Evolutionary conservation across 2,329 filamentous ascomycete genomes (phyloP).

Genomic region (Aspergillus terreus): DNA sequence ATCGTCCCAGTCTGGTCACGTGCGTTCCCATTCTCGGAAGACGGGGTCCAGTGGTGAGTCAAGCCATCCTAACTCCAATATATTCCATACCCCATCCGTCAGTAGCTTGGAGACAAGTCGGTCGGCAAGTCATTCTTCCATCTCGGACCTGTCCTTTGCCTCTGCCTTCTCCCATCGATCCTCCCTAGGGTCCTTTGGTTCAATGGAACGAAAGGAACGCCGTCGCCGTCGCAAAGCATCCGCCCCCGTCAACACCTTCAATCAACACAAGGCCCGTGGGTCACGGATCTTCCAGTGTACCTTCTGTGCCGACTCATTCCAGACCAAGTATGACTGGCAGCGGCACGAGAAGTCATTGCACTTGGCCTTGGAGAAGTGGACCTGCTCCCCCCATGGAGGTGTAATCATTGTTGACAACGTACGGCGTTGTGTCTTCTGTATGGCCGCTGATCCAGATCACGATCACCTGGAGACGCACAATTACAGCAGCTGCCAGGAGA

Average conservation of each 20-base stretch:
- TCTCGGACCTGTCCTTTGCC: constrained; percentile 52
- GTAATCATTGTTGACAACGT: constrained; percentile 48
- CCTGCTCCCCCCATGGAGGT: constrained; percentile 57
- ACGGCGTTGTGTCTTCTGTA: constrained; percentile 58
- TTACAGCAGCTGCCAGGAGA: constrained; percentile 57
- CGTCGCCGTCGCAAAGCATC: constrained; percentile 51
- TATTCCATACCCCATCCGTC: constrained; percentile 50
- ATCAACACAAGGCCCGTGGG: constrained; percentile 38
- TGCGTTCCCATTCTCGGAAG: constrained; percentile 34
- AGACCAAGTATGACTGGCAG: constrained; percentile 58
- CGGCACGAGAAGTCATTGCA: constrained; percentile 58
- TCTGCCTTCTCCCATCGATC: constrained; percentile 55
- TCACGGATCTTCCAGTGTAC: constrained; percentile 55
- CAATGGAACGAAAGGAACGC: constrained; percentile 56
- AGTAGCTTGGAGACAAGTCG: constrained; percentile 53
- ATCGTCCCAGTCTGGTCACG: constrained; percentile 27
- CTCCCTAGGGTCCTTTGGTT: constrained; percentile 55
- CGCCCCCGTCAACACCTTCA: constrained; percentile 39
- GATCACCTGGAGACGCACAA: constrained; percentile 60
- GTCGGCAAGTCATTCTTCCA: constrained; percentile 52
- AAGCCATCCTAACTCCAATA: constrained; percentile 49
- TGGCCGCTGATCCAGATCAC: constrained; percentile 48
- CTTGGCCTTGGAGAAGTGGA: constrained; percentile 56
- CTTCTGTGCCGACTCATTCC: constrained; percentile 56
- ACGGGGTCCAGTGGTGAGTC: constrained; percentile 51